phyloP scores from a whole-genome alignment of 148 eudicot species.

The Fagopyrum esculentum region DNA sequence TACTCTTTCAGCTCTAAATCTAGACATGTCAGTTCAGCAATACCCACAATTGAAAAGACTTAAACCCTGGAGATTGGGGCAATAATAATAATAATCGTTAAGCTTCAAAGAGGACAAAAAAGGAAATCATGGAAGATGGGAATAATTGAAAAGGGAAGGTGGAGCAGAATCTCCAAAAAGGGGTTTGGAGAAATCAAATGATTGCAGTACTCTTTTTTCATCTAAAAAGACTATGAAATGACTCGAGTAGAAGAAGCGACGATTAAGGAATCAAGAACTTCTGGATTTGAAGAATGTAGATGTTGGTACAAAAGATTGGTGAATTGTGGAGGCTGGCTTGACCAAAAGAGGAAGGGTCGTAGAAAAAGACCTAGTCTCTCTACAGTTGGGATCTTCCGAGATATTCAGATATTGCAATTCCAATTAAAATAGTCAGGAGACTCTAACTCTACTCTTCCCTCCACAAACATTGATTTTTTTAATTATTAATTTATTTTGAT shows the following conservation, averaged over 20 bases:
- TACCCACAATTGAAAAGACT: not conserved
- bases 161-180: not conserved
- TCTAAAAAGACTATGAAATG: not conserved
- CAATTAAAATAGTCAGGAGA: too few relatives aligned
- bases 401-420: too few relatives aligned
- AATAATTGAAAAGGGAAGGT: not conserved
- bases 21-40: slow-evolving; percentile 1
- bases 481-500: too few relatives aligned
- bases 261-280: not conserved
- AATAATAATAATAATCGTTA: not conserved
- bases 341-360: too few relatives aligned
- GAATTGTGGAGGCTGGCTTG: too few relatives aligned
- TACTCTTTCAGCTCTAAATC: not conserved
- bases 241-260: not conserved
- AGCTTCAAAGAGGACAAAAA: not conserved
- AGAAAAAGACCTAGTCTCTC: too few relatives aligned
- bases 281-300: not conserved
- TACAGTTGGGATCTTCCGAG: too few relatives aligned
- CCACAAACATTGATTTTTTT: too few relatives aligned
- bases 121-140: not conserved
- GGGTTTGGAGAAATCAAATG: not conserved
- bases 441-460: too few relatives aligned
- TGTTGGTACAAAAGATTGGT: too few relatives aligned
- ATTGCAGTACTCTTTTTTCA: not conserved
- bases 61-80: not conserved